A percentile compares a stretch with the other conserved stretches of the same genome.
Conservation (phyloP, 129 eudicot species). For the Oenanthe sinensis region DNA sequence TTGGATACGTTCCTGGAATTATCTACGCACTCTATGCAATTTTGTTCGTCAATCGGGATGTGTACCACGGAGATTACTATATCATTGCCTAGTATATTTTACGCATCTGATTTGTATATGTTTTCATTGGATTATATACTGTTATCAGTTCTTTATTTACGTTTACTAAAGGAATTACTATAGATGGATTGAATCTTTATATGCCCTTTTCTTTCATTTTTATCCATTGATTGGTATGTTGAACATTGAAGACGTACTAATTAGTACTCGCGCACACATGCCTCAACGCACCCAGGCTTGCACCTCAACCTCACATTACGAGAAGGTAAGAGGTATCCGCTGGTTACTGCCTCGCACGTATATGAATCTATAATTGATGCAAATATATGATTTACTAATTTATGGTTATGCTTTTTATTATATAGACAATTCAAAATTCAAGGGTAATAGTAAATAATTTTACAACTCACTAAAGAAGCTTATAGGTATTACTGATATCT, state of each 20-base stretch:
- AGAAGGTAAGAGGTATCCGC: too few relatives aligned
- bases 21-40: constrained; percentile 58
- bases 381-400: too few relatives aligned
- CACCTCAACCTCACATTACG: neutral
- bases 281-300: neutral
- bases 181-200: neutral
- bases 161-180: neutral
- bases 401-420: too few relatives aligned
- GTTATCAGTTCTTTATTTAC: neutral
- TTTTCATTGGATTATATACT: neutral
- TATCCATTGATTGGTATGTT: neutral
- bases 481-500: neutral
- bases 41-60: constrained; percentile 42
- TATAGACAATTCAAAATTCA: too few relatives aligned
- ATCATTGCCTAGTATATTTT: constrained; percentile 27
- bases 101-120: neutral
- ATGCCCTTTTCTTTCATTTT: neutral
- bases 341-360: neutral
- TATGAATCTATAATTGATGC: neutral
- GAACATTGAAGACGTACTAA: neutral
- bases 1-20: constrained; percentile 60
- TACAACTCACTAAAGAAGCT: too few relatives aligned
- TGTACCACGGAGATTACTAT: constrained; percentile 27
- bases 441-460: neutral
- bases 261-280: neutral